Evolutionary conservation across 2,329 filamentous ascomycete genomes (phyloP), one percentile per base, ranked within the genome.

Genomic region (Curvularia sp.): DNA sequence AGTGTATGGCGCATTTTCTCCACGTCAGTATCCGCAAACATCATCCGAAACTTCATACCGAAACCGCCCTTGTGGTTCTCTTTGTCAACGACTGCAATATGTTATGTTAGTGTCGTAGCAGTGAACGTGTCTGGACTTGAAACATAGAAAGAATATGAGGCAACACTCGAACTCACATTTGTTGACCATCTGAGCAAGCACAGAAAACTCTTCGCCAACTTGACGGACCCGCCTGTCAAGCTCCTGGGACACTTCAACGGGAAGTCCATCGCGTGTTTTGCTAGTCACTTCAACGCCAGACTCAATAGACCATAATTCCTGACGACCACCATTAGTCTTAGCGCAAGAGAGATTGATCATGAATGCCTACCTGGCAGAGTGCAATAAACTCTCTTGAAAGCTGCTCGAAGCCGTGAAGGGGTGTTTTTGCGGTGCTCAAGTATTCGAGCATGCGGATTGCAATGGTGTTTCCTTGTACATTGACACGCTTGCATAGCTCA

Each of bases 311-410:
- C 87, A 89, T 42, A 91, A 79, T 42, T 87, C 84, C 53, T 87
- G 84, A 71, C 85, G 88, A 8, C 39, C 10, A 12, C 43, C 41
- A 26, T 54, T n/a, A 54, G 52, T 35, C 15, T 48, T 15, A n/a
- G 24, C 20, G 1, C 6, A 30, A 33, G 24, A 31, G 12, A 6
- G n/a, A 44, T 24, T n/a, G 10, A 22, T 26, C 13, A 6, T 18
- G 12, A 18, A 24, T 28, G 10, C 33, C 4, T 54, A 55, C 56
- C 47, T 58, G 56, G 12, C 56, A 58, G 5, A 86, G 85, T 55
- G 90, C 87, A 57, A 91, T 82, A 68, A 90, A 89, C 63, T 88
- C 86, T 61, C 84, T 83, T 9, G 88, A 87, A 20, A 91, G 81
- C 26, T 81, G 77, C 58, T 85, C 83, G 72, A 80, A 60, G 70